phyloP scores from a whole-genome alignment of 306 rosid species.

The barrel medic (Medicago truncatula) region DNA sequence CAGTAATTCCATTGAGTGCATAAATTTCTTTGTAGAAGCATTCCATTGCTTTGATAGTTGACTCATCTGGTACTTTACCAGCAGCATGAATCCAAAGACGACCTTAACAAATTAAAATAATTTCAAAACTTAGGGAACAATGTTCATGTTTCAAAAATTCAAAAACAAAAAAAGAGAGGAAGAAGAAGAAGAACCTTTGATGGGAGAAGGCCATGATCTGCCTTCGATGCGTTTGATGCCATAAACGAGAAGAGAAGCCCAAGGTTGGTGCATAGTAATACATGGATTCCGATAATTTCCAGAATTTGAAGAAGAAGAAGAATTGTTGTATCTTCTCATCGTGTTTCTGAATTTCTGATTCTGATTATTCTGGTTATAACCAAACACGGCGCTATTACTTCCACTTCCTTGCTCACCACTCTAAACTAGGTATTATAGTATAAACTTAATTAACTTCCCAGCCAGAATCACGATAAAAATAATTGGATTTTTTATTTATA shows the following conservation, averaged over 20 bases:
- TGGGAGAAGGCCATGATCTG: conserved; percentile 88
- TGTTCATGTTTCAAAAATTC: neutral
- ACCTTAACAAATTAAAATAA: conserved; percentile 52
- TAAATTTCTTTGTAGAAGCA: conserved; percentile 79
- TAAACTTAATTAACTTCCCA: neutral
- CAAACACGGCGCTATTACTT: neutral
- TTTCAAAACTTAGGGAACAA: conserved; percentile 21
- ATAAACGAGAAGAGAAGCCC: conserved; percentile 92
- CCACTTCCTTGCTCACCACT: neutral
- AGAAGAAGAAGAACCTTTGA: conserved; percentile 56
- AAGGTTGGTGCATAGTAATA: conserved; percentile 93
- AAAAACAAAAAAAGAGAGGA: too few species aligned
- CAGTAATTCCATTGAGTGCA: conserved; percentile 74
- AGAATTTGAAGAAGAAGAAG: neutral
- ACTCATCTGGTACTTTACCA: conserved; percentile 86
- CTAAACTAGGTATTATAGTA: neutral
- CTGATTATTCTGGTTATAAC: neutral
- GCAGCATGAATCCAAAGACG: conserved; percentile 99
- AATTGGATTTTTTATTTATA: neutral
- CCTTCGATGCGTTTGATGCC: conserved; percentile 96
- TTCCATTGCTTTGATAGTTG: conserved; percentile 94
- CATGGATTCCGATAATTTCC: conserved; percentile 82
- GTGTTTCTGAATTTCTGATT: neutral
- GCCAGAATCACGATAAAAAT: neutral
- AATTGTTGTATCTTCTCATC: conserved; percentile 38